Evolutionary conservation across 148 eudicot genomes (phyloP), one percentile per base, ranked within the genome.

Genomic region (Cornus florida): DNA sequence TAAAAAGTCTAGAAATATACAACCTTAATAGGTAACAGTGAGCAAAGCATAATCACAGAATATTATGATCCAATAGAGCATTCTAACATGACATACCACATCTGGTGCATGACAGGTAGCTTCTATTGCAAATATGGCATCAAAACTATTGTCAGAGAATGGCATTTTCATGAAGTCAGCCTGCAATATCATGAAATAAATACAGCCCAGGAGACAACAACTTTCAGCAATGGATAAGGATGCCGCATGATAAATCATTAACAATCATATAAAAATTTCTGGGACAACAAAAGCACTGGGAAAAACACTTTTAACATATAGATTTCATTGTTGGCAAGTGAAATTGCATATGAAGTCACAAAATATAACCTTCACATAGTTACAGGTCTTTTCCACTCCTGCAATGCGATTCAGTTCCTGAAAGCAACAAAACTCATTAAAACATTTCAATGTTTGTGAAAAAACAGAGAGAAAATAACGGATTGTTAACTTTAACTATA

Each of bases 21-120:
- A 57, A 57, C 14, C 3, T 57, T 57, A 16, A 57, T 57, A 57
- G 2, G 23, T 62, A 17, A 62, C 5, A 4, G 19, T 62, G 5
- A 62, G 4, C 66, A 62, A 62, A 19, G 4, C 11, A 48, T 48
- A 11, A 7, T 48, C 7, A 8, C 11, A 35, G 53, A 48, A 48
- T 11, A 11, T 53, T 53, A 11, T 16, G 19, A 53, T 12, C 19
- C 59, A 53, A 53, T 53, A 2, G 5, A 12, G 19, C 19, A 53
- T 53, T 53, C 19, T 53, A 53, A 13, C 14, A 11, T 53, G 14
- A 11, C 14, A 53, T 88, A 96, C 99, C 80, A 91, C 87, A 87
- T 96, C 95, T 23, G 98, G 99, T 46, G 99, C 99, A 84, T 96
- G 99, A 70, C 99, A 94, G 56, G 98, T 96, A 77, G 99, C 99